Evolutionary conservation across 2,329 filamentous ascomycete genomes (phyloP).

Genomic region (Hypoxylon sp.): DNA sequence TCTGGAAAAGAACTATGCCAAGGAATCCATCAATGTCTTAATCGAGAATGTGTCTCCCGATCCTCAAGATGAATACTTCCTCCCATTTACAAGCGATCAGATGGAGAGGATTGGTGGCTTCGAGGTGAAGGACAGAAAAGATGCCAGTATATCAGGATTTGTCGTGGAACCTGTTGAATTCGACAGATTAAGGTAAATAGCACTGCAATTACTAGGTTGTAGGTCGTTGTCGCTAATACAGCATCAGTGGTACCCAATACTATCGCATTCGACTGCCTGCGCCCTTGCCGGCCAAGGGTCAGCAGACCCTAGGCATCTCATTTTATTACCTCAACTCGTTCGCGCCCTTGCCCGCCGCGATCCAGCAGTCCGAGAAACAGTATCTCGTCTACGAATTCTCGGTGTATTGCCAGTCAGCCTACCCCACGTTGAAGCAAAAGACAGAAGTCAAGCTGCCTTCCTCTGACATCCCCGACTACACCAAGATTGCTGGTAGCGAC

Average conservation of each 20-base stretch:
- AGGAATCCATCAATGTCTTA: constrained; percentile 93
- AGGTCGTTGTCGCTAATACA: constrained; percentile 46
- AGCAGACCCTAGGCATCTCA: constrained; percentile 89
- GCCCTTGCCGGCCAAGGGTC: constrained; percentile 80
- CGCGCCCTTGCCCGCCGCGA: constrained; percentile 82
- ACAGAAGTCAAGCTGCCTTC: constrained; percentile 93
- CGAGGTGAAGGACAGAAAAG: constrained; percentile 94
- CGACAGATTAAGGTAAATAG: constrained; percentile 69
- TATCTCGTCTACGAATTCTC: constrained; percentile 90
- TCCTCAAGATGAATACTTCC: constrained; percentile 89
- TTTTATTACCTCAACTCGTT: constrained; percentile 87
- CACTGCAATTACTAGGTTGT: constrained; percentile 27
- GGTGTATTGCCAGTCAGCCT: constrained; percentile 86
- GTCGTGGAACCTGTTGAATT: constrained; percentile 76
- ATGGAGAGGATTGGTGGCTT: constrained; percentile 85
- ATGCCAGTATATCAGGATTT: constrained; percentile 77
- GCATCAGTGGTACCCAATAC: constrained; percentile 78
- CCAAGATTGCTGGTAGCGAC: constrained; percentile 76
- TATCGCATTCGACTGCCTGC: constrained; percentile 85
- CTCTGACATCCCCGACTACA: constrained; percentile 86
- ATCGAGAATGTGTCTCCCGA: constrained; percentile 87
- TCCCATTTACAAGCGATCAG: constrained; percentile 85
- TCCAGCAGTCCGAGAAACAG: constrained; percentile 88
- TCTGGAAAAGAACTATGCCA: constrained; percentile 90
- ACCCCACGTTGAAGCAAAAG: constrained; percentile 92